These are phyloP conservation scores for Neocallimastix lanati DNA, from an alignment of 192 early-diverging fungal genomes.

Conservation along the genomic window DNA sequence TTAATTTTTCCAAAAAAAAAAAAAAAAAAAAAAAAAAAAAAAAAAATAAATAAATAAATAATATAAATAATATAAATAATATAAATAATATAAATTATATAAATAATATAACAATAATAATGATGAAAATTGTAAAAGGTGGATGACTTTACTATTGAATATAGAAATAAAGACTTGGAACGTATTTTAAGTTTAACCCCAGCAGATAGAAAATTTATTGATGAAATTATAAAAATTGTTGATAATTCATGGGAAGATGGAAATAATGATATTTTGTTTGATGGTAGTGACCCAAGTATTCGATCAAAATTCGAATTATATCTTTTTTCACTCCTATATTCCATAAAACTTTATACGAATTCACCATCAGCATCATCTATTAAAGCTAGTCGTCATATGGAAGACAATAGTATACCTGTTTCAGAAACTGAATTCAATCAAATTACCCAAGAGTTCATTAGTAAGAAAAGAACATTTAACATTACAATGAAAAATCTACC, in stretches of 20 bases:
- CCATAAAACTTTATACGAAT: conserved; percentile 23
- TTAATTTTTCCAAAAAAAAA: no score
- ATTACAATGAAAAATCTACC: no score
- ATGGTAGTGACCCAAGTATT: conserved; percentile 61
- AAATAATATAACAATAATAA: background rate
- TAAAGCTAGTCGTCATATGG: background rate
- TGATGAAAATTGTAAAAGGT: conserved; percentile 14
- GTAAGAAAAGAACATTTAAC: no score
- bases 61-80: no score
- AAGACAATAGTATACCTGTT: conserved; percentile 7
- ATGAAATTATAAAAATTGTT: conserved; percentile 13
- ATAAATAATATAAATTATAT: no score
- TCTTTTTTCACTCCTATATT: conserved; percentile 41
- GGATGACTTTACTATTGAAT: conserved; percentile 52
- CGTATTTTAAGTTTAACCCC: conserved; percentile 31
- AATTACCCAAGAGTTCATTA: conserved; percentile 1
- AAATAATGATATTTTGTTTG: conserved; percentile 13
- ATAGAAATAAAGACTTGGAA: conserved; percentile 37
- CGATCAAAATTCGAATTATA: conserved; percentile 58
- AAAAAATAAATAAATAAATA: no score
- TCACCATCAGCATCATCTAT: background rate
- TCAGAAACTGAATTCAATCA: background rate
- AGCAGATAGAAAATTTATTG: conserved; percentile 60
- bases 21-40: no score
- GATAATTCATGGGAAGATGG: background rate